Evolutionary conservation across 2,329 filamentous ascomycete genomes (phyloP), one percentile per base, ranked within the genome.

Genomic region (Aphanocladium album): DNA sequence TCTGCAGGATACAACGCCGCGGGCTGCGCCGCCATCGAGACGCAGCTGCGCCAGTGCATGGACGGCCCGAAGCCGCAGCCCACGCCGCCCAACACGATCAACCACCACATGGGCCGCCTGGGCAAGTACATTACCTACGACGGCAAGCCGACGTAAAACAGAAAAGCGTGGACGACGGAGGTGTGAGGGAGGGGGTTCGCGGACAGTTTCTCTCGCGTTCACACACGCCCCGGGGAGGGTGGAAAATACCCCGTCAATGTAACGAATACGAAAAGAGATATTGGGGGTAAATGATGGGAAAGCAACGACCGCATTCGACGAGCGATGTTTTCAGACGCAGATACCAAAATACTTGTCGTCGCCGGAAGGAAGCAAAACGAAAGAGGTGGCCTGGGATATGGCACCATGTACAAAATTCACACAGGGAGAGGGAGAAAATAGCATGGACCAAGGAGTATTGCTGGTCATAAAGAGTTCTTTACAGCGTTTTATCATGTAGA

Each of bases 31-130:
- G 77, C 79, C 46, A 71, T 88, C 65, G 85, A 88, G 74, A 79
- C 80, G 60, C 79, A 84, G 57, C 77, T 89, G 62, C 82, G 87
- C 30, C 74, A 76, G 35, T 89, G 86, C 77, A 96, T 97, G 91
- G 93, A 98, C 79, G 83, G 83, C 60, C 87, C 88, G 64, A 85
- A 70, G 80, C 80, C 73, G 62, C 68, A 76, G 47, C 68, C 75
- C 14, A 71, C 74, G 56, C 70, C 73, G 35, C 84, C 85, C 72
- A 91, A 88, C 79, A 93, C 87, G 74, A 92, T 98, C 84, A 98
- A 98, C 78, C 93, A 93, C 80, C 93, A 97, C 73, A 80, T 98
- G 47, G 83, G 84, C 66, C 85, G 95, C 80, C 96, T 80, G 83
- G 88, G 77, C 83, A 88, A 70, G 82, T 86, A 66, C 79, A 86